Evolutionary conservation across 306 rosid species (phyloP), one percentile per base, ranked within the genome.

Genomic region (Clitoria ternatea): DNA sequence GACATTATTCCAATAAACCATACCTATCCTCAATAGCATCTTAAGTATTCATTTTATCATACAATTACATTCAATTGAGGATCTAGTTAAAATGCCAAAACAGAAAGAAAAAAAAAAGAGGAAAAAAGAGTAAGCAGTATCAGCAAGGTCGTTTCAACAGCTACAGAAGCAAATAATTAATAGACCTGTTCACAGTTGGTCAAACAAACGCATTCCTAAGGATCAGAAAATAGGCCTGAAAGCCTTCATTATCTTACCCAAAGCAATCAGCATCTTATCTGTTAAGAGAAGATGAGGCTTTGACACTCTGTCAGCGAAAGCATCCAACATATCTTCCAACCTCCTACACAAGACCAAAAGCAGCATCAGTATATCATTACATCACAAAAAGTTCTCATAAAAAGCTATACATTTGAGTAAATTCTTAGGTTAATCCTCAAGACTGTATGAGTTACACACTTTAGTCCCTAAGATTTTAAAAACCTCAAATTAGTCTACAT

Each of bases 231-330:
- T 18, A 52, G 6, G 66, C 20, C 8, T 0, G 1, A 66, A 75
- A 65, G 65, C 62, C 17, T 66, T 23, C 39, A 20, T 37, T 78
- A 60, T 63, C 89, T 83, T 85, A 93, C 98, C 96, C 29, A 93
- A 74, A 59, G 98, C 91, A 69, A 93, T 90, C 78, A 85, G 90
- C 98, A 93, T 93, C 79, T 93, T 93, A 82, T 93, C 98, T 4
- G 97, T 79, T 60, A 82, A 69, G 80, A 67, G 90, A 32, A 93
- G 90, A 66, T 82, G 97, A 15, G 98, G 98, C 66, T 90, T 93
- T 68, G 98, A 80, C 47, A 90, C 91, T 84, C 84, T 86, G 78
- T 93, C 98, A 42, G 98, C 98, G 73, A 90, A 93, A 52, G 89
- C 87, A 82, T 93, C 89, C 78, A 93, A 80, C 22, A 80, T 74